Conservation (phyloP, 768 basidiomycete species). For the Rhodosporidiobolus odoratus region DNA sequence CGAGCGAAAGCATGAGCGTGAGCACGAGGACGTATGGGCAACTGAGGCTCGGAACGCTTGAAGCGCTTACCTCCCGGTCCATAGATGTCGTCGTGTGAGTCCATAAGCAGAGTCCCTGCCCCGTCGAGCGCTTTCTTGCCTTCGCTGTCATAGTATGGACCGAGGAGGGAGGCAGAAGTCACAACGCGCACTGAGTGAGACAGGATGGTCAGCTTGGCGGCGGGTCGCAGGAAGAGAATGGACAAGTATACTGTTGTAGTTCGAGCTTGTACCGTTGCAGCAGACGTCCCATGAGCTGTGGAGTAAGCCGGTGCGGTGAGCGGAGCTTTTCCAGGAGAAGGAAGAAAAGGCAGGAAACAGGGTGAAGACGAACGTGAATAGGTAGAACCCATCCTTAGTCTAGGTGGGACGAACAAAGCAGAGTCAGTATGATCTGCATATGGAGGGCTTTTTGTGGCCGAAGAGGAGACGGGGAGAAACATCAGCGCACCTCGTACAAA, state of each 20-base stretch:
- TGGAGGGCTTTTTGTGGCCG: too few relatives aligned
- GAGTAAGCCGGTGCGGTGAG: background rate
- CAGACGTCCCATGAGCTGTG: conserved; percentile 2
- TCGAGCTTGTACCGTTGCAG: background rate
- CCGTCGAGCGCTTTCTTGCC: background rate
- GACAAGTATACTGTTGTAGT: background rate
- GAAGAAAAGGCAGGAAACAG: background rate
- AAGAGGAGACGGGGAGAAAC: too few relatives aligned
- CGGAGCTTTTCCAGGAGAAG: background rate
- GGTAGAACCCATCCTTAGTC: background rate
- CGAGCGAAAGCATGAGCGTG: background rate
- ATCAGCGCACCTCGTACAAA: background rate
- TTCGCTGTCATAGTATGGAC: background rate
- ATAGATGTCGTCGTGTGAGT: background rate
- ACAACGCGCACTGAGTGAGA: background rate
- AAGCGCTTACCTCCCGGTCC: background rate
- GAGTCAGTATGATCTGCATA: too few relatives aligned
- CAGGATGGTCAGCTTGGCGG: background rate
- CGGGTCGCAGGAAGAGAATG: background rate
- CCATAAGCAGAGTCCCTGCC: background rate
- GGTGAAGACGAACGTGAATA: background rate
- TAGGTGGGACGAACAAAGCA: background rate
- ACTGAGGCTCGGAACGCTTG: background rate
- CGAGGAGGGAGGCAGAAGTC: background rate
- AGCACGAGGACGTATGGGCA: background rate